Evolutionary conservation across 768 basidiomycete genomes (phyloP), one percentile per base, ranked within the genome.

Genomic region (Mycena albidolilacea): DNA sequence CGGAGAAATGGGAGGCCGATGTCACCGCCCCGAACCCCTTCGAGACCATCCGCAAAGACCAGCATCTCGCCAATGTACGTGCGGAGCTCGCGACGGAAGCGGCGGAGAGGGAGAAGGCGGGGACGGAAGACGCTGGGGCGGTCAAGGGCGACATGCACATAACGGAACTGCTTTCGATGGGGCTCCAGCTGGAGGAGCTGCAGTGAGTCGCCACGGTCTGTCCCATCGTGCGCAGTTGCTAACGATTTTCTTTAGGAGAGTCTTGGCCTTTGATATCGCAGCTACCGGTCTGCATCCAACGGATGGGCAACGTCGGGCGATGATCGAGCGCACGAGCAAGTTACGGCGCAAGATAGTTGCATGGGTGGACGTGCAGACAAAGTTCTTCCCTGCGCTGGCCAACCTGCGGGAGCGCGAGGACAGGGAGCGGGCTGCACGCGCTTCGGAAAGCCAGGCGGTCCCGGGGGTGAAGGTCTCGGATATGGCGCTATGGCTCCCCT

Each of bases 231-330:
- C 2, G 30, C 30, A 3, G 6, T 46, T 12, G 2, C 12, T 17
- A 15, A 46, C 44, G 43, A 44, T 1, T 10, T 12, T 7, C 3
- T 8, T 69, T 59, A 75, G 67, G 55, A 39, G 63, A 19, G 41
- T 48, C 2, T 17, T 69, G 30, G 65, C 12, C 14, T 50, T 12
- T 9, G 71, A 64, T 23, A 41, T 39, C 9, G 21, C 30, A 12
- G 38, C 14, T 17, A 67, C 39, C 15, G 64, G 69, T 38, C 23
- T 63, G n/a, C 75, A 79, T 46, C 71, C 76, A 0, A 79, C 77
- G 10, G 69, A 73, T 17, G 57, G 65, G 21, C 78, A 81, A 54
- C n/a, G 48, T 2, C 57, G 72, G 6, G 76, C 77, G 54, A n/a
- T 79, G 17, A 73, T 73, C 43, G 69, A 76, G 55, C 52, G 50